Evolutionary conservation across 139 green algal genomes (phyloP).

Genomic region (Auxenochlorella pyrenoidosa): DNA sequence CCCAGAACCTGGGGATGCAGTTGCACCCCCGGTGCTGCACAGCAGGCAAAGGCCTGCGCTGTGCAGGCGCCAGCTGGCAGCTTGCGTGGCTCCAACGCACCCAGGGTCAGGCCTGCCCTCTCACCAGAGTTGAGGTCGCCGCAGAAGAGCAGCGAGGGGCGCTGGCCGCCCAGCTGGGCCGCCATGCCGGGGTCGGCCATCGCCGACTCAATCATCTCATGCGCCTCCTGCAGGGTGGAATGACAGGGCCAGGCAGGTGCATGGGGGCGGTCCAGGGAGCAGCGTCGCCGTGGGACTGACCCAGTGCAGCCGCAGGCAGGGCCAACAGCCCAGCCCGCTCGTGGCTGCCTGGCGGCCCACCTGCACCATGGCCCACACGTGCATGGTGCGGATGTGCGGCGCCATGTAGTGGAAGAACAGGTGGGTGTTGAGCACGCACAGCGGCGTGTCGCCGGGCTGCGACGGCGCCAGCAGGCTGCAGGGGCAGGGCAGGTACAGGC

Average conservation of each 20-base stretch:
- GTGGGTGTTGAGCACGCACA: slow-evolving; percentile 90
- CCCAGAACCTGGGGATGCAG: no score
- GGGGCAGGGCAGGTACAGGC: neutral
- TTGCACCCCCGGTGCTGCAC: no score
- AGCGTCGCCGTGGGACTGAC: no score
- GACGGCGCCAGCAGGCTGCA: slow-evolving; percentile 33
- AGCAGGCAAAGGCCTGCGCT: no score
- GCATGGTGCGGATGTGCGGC: slow-evolving; percentile 89
- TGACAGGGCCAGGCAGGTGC: neutral
- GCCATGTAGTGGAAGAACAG: slow-evolving; percentile 94
- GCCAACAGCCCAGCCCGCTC: neutral
- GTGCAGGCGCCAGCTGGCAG: no score
- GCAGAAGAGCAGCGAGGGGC: slow-evolving; percentile 75
- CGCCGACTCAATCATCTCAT: slow-evolving; percentile 35
- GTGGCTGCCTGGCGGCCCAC: slow-evolving; percentile 22
- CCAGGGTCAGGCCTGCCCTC: neutral
- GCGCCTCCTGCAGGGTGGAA: slow-evolving; percentile 29
- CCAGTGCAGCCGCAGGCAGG: no score
- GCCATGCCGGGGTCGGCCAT: neutral
- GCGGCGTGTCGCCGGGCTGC: slow-evolving; percentile 16
- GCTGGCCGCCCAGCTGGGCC: slow-evolving; percentile 1
- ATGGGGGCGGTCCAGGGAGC: neutral
- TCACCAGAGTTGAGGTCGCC: slow-evolving; percentile 87
- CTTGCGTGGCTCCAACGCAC: no score
- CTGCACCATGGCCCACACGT: slow-evolving; percentile 77